Percentiles rank a stretch among this genome's conserved stretches.
phyloP scores from a whole-genome alignment of 75 land plant genomes.

The Isoetes taiwanensis region DNA sequence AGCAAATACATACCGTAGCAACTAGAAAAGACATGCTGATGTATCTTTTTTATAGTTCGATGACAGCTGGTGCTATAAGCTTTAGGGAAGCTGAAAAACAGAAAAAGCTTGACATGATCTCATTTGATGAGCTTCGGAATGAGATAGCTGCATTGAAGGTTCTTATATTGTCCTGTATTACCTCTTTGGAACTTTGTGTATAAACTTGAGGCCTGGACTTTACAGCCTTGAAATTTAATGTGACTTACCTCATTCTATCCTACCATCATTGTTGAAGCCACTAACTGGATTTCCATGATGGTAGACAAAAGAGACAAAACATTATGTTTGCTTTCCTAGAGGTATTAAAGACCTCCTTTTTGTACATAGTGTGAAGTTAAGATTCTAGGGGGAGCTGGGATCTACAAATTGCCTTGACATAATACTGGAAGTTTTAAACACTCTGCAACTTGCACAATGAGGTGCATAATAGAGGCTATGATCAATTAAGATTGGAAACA shows the following conservation, averaged over 20 bases:
- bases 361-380: too few relatives aligned
- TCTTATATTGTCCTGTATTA: not conserved
- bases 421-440: too few relatives aligned
- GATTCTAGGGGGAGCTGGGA: too few relatives aligned
- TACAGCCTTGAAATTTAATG: not conserved
- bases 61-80: slow-evolving; percentile 49
- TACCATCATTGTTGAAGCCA: not conserved
- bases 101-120: slow-evolving; percentile 43
- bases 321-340: not conserved
- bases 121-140: slow-evolving; percentile 43
- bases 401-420: too few relatives aligned
- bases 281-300: not conserved
- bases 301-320: not conserved
- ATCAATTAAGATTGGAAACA: too few relatives aligned
- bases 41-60: too few relatives aligned
- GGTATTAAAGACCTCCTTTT: not conserved
- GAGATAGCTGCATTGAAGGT: slow-evolving; percentile 59
- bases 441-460: too few relatives aligned
- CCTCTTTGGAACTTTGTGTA: not conserved
- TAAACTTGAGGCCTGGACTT: not conserved
- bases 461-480: too few relatives aligned
- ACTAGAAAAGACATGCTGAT: not conserved
- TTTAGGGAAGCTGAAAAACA: slow-evolving; percentile 78
- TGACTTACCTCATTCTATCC: not conserved
- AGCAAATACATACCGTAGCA: too few relatives aligned